Base-by-base conservation (phyloP, 306 rosid species). In the Cicer yamashitae region DNA sequence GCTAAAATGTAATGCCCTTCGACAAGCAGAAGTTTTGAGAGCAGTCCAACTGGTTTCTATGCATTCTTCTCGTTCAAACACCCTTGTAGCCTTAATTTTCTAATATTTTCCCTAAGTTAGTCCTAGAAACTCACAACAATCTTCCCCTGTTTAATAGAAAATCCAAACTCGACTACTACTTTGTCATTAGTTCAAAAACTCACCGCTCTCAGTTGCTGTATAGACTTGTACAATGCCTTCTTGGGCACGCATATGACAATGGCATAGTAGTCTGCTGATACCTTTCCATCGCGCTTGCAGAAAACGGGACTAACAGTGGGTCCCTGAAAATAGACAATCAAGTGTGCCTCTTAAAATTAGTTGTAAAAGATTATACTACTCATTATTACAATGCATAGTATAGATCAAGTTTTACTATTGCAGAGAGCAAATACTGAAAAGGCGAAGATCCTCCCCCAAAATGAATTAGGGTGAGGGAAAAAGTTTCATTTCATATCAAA, bases 231-330 rank as follows among this genome's bases (percentile, higher is more conserved):
- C 37, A 94, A 81, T 4, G 81, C 86, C 65, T 87, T 92, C 82
- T 92, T 89, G 18, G 96, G 96, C 66, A 94, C 98, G 25, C 97
- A 91, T 75, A 94, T 90, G 78, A 88, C 96, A 1, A 94, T 87
- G 71, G 97, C 99, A 60, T 83, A 94, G 88, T 89, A 92, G 79
- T 94, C 97, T 43, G 87, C 75, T 8, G 75, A 6, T 15, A 86
- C 84, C 78, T 80, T 75, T 73, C 99, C 97, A 54, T 87, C 91
- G 9, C 85, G 81, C 77, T 89, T 91, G 80, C 87, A 68, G 81
- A 84, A 92, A 13, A 94, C 99, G 7, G 99, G 91, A 85, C 97
- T 94, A 67, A 94, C 3, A 25, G 96, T 92, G 71, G 96, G 98
- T 68, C 97, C 98, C 98, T 94, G 86, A n/a, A 71, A n/a, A 77